Base-by-base conservation (phyloP, 2,329 filamentous ascomycete genomes). In the Venturia nashicola region DNA sequence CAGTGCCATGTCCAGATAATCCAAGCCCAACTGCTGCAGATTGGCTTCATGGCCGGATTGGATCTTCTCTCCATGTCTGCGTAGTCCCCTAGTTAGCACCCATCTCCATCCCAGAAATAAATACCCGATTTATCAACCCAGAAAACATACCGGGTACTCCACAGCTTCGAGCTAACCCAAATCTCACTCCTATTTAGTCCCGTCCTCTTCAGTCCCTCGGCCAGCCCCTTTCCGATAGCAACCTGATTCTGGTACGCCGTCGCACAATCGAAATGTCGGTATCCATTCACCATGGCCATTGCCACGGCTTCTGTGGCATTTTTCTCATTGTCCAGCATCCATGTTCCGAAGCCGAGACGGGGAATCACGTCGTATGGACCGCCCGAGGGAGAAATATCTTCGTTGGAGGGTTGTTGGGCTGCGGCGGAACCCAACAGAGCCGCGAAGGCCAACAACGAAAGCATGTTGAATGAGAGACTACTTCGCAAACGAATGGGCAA, bases 251-350 rank as follows among this genome's bases (percentile, higher is more conserved):
- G 67, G 64, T 79, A 80, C 12, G 71, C 71, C 18, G 74, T 73
- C 0, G 79, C 79, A 32, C 75, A 75, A 69, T 83, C 81, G 66
- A 59, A 59, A 70, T 82, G 80, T 18, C 78, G 76, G 70, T 83
- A 83, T n/a, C 81, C 81, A 54, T 74, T 69, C 55, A 79, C 74
- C 39, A 82, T 72, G 5, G 75, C 75, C 61, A 68, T 68, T 2
- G 73, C 73, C 2, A 76, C 74, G 27, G 73, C 72, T 43, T 72
- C 72, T 59, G 71, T 71, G 46, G 72, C 71, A 65, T 75, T 75
- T 20, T 69, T 68, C 51, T 71, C 70, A 18, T 67, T 59, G 6
- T 67, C 60, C 6, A 76, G 67, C 59, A 75, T 74, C 73, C 74
- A 76, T 1, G 74, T 76, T 11, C 74, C 74, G 61, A 74, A 76